Base-by-base conservation (phyloP, 805 yeast genomes). In the Ogataea nonfermentans region DNA sequence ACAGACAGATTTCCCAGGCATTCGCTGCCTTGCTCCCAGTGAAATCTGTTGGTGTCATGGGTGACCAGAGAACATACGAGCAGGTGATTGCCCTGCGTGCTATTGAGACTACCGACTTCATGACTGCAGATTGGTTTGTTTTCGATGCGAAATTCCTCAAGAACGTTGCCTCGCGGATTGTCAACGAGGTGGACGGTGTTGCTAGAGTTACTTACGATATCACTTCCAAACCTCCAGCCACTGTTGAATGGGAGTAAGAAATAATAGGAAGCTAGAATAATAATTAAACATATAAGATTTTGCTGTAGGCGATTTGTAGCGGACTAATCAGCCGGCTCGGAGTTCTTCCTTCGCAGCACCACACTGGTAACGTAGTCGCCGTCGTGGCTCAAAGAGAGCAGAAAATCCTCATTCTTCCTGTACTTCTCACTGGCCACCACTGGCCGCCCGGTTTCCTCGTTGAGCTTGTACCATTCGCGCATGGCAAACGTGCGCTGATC, bases 61-160 rank as follows among this genome's bases (percentile, higher is more conserved):
- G 99, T 62, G 99, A 93, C 69, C 95, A 93, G 75, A 84, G 99
- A 74, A 88, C 97, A 45, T 93, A 93, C 64, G 99, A 93, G 67
- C 99, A 93, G 73, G 99, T 93, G 48, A 93, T 93, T 72, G 99
- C 99, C 34, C 78, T 93, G 63, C 84, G 99, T 71, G 99, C 99
- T 53, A 88, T 93, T 57, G 97, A 90, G 73, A 93, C 99, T 40
- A 78, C 81, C 47, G 99, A 93, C 71, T 93, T 93, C 78, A 93
- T 93, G 99, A 93, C 99, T 57, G 99, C 99, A 48, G 99, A 93
- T 69, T 93, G 99, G 99, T 93, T 70, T 66, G 85, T 84, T 51
- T 93, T 93, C 62, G 97, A 90, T 56, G 91, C 91, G 51, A 64
- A 78, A 37, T 93, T 93, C 81, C 77, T 93, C 67, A 93, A 91